phyloP scores from a whole-genome alignment of 192 early-diverging fungal genomes.

The Coemansia furcata region DNA sequence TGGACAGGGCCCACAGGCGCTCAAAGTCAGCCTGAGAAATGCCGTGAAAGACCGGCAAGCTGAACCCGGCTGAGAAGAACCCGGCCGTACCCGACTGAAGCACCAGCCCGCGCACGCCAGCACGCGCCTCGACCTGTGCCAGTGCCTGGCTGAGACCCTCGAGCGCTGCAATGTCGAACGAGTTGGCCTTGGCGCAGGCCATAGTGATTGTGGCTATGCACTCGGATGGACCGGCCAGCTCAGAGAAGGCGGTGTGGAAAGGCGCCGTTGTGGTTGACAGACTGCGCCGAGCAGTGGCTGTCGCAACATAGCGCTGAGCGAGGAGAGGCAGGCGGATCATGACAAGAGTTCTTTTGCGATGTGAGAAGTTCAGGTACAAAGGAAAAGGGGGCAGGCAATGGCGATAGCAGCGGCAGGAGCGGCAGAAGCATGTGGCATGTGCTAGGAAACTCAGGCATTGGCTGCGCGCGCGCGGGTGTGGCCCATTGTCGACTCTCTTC shows the following conservation, averaged over 20 bases:
- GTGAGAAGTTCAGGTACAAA: background rate
- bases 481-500: background rate
- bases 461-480: background rate
- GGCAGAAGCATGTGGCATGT: no score
- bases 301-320: background rate
- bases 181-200: slow-evolving; percentile 30
- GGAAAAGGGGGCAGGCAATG: background rate
- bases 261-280: slow-evolving; percentile 10
- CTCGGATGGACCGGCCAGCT: slow-evolving; percentile 11
- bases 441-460: no score
- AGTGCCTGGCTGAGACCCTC: slow-evolving; percentile 20
- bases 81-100: slow-evolving; percentile 22
- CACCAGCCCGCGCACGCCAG: slow-evolving; percentile 28
- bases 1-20: slow-evolving; percentile 18
- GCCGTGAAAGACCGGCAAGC: slow-evolving; percentile 15
- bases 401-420: background rate
- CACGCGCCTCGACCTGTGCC: slow-evolving; percentile 13
- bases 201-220: slow-evolving; percentile 39
- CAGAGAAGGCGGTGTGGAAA: slow-evolving; percentile 23
- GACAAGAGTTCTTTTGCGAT: background rate
- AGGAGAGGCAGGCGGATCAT: background rate
- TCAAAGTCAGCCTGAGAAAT: slow-evolving; percentile 18
- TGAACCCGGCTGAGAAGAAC: slow-evolving; percentile 42
- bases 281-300: background rate
- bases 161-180: slow-evolving; percentile 21